Conservation (phyloP, 2,329 filamentous ascomycete genomes). For the Colletotrichum noveboracense region DNA sequence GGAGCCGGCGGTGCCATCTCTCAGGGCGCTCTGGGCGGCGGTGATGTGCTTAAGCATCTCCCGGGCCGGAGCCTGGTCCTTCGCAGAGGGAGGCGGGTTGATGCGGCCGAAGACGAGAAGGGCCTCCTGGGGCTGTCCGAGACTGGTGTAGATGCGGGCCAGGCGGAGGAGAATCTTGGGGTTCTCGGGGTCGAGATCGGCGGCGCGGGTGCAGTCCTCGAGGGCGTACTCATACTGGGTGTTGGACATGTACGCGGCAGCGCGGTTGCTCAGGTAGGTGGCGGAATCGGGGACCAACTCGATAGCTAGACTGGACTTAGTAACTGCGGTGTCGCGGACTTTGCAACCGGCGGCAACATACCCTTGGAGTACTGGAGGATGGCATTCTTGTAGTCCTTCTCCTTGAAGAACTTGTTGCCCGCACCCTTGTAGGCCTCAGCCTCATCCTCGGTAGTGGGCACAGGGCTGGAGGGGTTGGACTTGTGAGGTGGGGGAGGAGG, state of each 20-base stretch:
- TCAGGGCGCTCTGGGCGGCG: conserved; percentile 79
- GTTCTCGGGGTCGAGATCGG: conserved; percentile 84
- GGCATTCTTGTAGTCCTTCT: conserved; percentile 85
- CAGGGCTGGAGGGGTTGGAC: conserved; percentile 65
- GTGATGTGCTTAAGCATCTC: conserved; percentile 84
- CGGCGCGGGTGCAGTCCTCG: conserved; percentile 83
- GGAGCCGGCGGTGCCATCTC: conserved; percentile 78
- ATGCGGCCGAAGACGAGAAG: conserved; percentile 83
- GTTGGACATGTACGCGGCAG: conserved; percentile 91
- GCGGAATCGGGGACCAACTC: conserved; percentile 84
- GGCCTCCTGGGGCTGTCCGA: conserved; percentile 88
- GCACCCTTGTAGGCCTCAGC: conserved; percentile 91
- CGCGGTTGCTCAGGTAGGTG: conserved; percentile 93
- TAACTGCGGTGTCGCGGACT: background rate
- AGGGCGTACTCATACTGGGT: conserved; percentile 80
- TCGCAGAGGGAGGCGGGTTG: conserved; percentile 78
- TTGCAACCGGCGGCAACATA: conserved; percentile 43
- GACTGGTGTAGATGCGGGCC: conserved; percentile 85
- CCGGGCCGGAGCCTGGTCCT: conserved; percentile 83
- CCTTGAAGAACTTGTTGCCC: conserved; percentile 97
- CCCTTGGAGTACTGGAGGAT: conserved; percentile 96
- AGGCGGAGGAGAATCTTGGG: conserved; percentile 87
- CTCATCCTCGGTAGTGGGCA: conserved; percentile 67
- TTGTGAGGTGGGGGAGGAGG: conserved; percentile 77
- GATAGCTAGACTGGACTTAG: conserved; percentile 68